Evolutionary conservation across 495 filamentous ascomycete species (phyloP).

Genomic region (Aspergillus diversus): DNA sequence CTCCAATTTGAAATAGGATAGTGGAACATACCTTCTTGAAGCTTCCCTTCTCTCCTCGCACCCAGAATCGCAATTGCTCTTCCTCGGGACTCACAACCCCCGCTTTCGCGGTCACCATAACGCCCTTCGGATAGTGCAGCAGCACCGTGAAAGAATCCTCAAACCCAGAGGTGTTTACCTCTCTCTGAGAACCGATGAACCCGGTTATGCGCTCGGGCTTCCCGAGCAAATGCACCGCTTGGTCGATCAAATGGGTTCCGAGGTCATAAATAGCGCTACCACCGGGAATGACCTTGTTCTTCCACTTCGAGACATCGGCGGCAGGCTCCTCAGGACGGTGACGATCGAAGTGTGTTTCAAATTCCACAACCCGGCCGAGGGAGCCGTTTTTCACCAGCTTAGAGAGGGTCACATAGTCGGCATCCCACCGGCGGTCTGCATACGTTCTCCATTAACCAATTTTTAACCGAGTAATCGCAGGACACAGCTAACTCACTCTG

Average conservation of each 20-base stretch:
- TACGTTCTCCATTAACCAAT: conserved; percentile 13
- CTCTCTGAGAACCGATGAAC: conserved; percentile 68
- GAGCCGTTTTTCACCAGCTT: conserved; percentile 58
- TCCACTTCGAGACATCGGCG: conserved; percentile 62
- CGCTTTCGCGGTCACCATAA: conserved; percentile 69
- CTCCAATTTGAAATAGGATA: not conserved
- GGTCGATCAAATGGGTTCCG: conserved; percentile 83
- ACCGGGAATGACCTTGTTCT: conserved; percentile 67
- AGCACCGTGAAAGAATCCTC: conserved; percentile 73
- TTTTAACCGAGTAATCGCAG: not conserved
- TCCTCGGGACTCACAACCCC: conserved; percentile 70
- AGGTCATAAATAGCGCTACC: conserved; percentile 81
- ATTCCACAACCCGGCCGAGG: conserved; percentile 73
- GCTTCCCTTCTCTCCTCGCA: conserved; percentile 77
- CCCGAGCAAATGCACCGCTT: conserved; percentile 78
- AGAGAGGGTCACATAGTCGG: conserved; percentile 79
- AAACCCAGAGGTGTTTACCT: conserved; percentile 54
- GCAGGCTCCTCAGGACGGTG: conserved; percentile 62
- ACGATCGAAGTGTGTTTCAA: conserved; percentile 85
- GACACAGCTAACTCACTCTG: conserved; percentile 60
- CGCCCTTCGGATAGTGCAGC: conserved; percentile 63
- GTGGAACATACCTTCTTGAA: conserved; percentile 65
- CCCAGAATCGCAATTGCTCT: conserved; percentile 77
- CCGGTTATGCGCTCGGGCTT: conserved; percentile 69
- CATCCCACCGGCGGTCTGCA: conserved; percentile 76